phyloP scores from a whole-genome alignment of 305 asterid genomes.

The Ajuga reptans region DNA sequence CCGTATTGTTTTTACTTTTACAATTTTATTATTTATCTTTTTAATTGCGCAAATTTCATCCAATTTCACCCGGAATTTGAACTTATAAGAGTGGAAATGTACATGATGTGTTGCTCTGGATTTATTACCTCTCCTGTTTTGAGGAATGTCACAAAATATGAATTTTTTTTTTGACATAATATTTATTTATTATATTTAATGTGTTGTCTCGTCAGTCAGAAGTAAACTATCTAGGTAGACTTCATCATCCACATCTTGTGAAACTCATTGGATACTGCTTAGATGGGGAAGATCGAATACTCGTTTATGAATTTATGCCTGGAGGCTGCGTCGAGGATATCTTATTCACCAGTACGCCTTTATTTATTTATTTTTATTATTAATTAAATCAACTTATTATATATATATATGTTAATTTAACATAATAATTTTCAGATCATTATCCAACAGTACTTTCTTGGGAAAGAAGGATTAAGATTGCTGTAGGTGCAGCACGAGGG shows the following conservation, averaged over 20 bases:
- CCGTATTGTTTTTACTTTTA: too few relatives aligned
- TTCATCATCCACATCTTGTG: constrained; percentile 64
- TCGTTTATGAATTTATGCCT: constrained; percentile 76
- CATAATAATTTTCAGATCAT: constrained; percentile 28
- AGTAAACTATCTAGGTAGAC: constrained; percentile 65
- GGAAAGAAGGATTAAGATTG: constrained; percentile 66
- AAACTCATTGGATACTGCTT: constrained; percentile 71
- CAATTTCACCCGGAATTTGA: too few relatives aligned
- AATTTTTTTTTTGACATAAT: not conserved
- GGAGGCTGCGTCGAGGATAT: constrained; percentile 72
- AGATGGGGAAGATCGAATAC: constrained; percentile 59
- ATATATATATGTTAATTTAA: not conserved
- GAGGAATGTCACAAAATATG: too few relatives aligned
- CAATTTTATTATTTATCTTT: too few relatives aligned
- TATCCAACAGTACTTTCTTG: constrained; percentile 47
- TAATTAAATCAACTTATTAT: too few relatives aligned
- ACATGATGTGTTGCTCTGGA: too few relatives aligned
- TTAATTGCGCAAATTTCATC: too few relatives aligned
- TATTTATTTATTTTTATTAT: not conserved
- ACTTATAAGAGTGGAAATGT: too few relatives aligned
- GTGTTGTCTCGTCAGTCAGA: constrained; percentile 43
- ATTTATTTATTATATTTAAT: not conserved
- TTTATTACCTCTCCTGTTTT: too few relatives aligned
- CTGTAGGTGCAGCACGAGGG: constrained; percentile 72
- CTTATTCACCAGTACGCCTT: constrained; percentile 43